Base-by-base conservation (phyloP, 257 asterid genomes). In the Solanum medicagineum region DNA sequence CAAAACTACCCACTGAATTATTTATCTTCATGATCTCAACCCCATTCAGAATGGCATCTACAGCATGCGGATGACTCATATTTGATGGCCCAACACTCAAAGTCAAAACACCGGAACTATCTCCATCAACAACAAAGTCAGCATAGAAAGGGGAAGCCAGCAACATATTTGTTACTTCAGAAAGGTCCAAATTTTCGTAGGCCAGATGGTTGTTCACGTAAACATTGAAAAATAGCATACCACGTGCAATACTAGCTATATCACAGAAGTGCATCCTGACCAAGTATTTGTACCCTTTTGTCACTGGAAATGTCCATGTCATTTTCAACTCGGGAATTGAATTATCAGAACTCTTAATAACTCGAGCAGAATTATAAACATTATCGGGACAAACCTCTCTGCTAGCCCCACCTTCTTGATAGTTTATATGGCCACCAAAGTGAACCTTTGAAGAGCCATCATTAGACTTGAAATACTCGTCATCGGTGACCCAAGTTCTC, bases 361-460 rank as follows among this genome's bases (percentile, higher is more conserved):
- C 90, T 86, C 99, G 87, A 0, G 97, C 99, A 8, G 97, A 87
- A 40, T 89, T 93, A 88, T 97, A 95, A 32, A 97, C 93, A 87
- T 94, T 93, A 90, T 97, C 99, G 0, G 98, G 99, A 73, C 97
- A 94, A 20, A 97, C 96, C 84, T 95, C 98, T 51, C 98, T 94
- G 66, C 92, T 95, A 3, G 95, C 97, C 75, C 99, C 98, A 22
- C 98, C 98, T 24, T 4, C 2, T 40, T 59, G 93, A 85, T 97
- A 97, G 74, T 83, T 88, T 84, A 95, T 93, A 87, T 91, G 88
- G 14, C 98, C 99, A 63, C 93, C 88, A 86, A 92, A 95, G 74
- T 87, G 90, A 55, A 91, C 81, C 24, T 56, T 69, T 40, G 91
- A 88, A 6, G 90, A 87, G 22, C 89, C 92, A 22, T 89, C 87